Percentiles rank a stretch among this genome's conserved stretches.
Evolutionary conservation across 306 rosid species (phyloP).

Genomic region (Hippophae tibetana): DNA sequence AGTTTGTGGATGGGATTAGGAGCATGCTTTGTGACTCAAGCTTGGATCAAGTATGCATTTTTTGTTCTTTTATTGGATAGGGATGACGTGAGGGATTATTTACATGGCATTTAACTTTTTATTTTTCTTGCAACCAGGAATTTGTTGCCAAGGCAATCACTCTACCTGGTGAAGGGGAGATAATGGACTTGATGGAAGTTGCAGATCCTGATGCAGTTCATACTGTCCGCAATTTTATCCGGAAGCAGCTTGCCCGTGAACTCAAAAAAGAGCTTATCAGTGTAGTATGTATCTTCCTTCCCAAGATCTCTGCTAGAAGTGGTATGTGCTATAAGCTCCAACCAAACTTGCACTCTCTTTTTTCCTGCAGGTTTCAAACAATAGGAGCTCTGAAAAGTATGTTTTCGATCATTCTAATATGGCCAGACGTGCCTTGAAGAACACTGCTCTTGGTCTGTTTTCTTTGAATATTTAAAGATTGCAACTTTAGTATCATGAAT

Average conservation of each 20-base stretch:
- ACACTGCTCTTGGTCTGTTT: constrained; percentile 66
- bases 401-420: constrained; percentile 58
- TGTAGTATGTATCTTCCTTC: constrained; percentile 40
- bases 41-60: constrained; percentile 66
- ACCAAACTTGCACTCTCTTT: constrained; percentile 1
- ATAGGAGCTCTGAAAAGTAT: constrained; percentile 63
- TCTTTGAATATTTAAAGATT: constrained; percentile 13
- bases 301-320: constrained; percentile 1
- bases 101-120: constrained; percentile 8
- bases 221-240: constrained; percentile 70
- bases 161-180: constrained; percentile 95
- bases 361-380: constrained; percentile 54
- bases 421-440: constrained; percentile 95
- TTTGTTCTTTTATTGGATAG: not conserved
- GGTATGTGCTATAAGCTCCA: not conserved
- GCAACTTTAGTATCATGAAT: constrained; percentile 7
- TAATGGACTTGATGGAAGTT: constrained; percentile 94
- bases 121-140: constrained; percentile 46
- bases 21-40: constrained; percentile 56
- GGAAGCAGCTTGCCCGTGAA: constrained; percentile 80
- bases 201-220: constrained; percentile 99
- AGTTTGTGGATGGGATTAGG: constrained; percentile 67
- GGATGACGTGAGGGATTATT: not conserved
- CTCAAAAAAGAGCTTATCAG: constrained; percentile 60
- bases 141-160: constrained; percentile 90